Percentiles rank a stretch among this genome's conserved stretches.
phyloP scores from a whole-genome alignment of 2,329 filamentous ascomycete species.

The Coniochaeta sp. region DNA sequence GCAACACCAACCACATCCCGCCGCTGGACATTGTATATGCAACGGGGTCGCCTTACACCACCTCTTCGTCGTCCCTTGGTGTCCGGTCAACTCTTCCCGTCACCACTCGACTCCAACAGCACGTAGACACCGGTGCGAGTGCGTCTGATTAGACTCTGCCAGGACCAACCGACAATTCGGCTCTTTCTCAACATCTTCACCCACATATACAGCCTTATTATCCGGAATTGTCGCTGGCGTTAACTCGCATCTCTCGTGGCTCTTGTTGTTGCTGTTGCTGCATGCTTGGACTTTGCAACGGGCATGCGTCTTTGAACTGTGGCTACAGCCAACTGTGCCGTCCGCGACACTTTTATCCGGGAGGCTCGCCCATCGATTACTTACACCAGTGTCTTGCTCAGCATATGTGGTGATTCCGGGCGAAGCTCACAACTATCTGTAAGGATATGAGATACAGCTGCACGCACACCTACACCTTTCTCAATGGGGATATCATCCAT shows the following conservation, averaged over 20 bases:
- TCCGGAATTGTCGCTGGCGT: neutral
- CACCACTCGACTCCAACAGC: neutral
- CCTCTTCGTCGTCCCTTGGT: neutral
- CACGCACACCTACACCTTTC: conserved; percentile 18
- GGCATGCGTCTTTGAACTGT: neutral
- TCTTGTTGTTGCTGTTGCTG: neutral
- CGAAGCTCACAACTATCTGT: neutral
- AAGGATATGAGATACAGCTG: conserved; percentile 11
- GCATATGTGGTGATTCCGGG: neutral
- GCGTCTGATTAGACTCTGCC: neutral
- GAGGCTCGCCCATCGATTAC: neutral
- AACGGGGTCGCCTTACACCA: neutral
- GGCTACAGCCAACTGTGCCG: neutral
- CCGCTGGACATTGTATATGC: neutral
- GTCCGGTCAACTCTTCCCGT: neutral
- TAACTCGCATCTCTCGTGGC: neutral
- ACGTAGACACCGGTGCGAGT: neutral
- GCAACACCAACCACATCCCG: neutral
- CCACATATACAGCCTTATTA: neutral
- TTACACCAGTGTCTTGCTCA: neutral
- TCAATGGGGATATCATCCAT: conserved; percentile 51
- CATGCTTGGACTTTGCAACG: neutral
- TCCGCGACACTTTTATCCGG: neutral
- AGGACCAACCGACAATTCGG: neutral
- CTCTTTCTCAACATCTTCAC: neutral